A percentile compares a stretch with the other conserved stretches of the same genome.
Evolutionary conservation across 169 alveolate species (phyloP).

Genomic region (Theileria equi): DNA sequence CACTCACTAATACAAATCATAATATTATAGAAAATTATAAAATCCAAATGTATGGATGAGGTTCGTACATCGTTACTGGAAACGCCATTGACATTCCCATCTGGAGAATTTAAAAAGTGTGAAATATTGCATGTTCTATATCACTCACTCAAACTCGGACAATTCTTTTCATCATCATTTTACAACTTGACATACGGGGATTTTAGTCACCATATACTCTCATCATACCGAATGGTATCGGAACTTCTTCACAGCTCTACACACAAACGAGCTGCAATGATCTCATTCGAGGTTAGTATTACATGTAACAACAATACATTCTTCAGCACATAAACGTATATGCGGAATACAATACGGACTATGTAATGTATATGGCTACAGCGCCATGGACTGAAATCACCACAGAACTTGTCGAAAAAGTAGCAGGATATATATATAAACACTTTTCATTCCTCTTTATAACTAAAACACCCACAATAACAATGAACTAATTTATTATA

Average conservation of each 20-base stretch:
- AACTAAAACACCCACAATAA: constrained; percentile 33
- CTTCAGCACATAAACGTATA: constrained; percentile 52
- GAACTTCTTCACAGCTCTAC: constrained; percentile 46
- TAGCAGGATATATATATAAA: constrained; percentile 37
- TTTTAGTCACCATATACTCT: background rate
- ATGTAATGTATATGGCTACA: constrained; percentile 50
- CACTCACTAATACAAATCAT: background rate
- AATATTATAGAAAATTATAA: constrained; percentile 26
- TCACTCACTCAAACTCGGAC: constrained; percentile 46
- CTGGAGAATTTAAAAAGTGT: constrained; percentile 27
- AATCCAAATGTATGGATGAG: constrained; percentile 41
- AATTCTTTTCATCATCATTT: constrained; percentile 60
- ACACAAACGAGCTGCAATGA: constrained; percentile 15
- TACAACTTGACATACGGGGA: constrained; percentile 30
- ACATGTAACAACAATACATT: background rate
- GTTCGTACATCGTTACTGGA: constrained; percentile 39
- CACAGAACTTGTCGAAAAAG: constrained; percentile 41
- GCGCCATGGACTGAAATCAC: constrained; percentile 58
- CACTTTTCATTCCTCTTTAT: constrained; percentile 53
- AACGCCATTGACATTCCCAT: constrained; percentile 53
- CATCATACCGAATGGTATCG: constrained; percentile 41
- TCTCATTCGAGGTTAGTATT: constrained; percentile 36
- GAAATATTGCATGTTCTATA: constrained; percentile 52
- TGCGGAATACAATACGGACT: constrained; percentile 55
- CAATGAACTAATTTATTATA: constrained; percentile 3